These are phyloP conservation scores for Umbilicaria muhlenbergii DNA, from an alignment of 495 filamentous ascomycete species.

Conservation along the genomic window DNA sequence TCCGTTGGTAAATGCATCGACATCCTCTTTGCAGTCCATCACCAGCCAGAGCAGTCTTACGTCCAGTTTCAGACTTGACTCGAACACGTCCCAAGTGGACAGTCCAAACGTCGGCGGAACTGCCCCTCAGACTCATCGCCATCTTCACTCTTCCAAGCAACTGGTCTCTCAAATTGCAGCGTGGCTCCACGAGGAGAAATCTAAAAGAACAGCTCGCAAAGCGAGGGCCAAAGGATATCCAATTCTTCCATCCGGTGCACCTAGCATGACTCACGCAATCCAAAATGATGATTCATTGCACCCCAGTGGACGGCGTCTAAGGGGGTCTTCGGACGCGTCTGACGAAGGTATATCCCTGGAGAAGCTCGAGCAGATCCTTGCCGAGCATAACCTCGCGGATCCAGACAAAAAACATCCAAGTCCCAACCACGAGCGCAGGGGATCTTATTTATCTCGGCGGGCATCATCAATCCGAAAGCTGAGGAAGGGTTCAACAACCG, in stretches of 20 bases:
- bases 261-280: conserved; percentile 12
- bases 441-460: conserved; percentile 22
- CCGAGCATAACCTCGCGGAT: conserved; percentile 36
- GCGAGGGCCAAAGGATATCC: conserved; percentile 10
- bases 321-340: conserved; percentile 29
- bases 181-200: conserved; percentile 68
- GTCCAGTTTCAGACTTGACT: conserved; percentile 9
- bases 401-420: conserved; percentile 1
- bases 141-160: conserved; percentile 27
- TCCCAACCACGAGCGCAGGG: conserved; percentile 18
- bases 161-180: conserved; percentile 57
- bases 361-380: conserved; percentile 50
- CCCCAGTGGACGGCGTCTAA: conserved; percentile 10
- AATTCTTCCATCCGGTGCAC: conserved; percentile 15
- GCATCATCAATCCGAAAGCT: conserved; percentile 23
- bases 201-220: conserved; percentile 39
- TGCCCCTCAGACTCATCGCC: conserved; percentile 10
- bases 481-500: conserved; percentile 14
- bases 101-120: background rate
- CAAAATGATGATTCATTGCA: conserved; percentile 14
- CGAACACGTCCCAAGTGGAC: conserved; percentile 16
- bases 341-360: conserved; percentile 49
- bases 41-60: conserved; percentile 3
- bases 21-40: conserved; percentile 5
- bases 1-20: background rate